These are phyloP conservation scores for Cercospora sp. DNA, from an alignment of 2,329 filamentous ascomycete species.

Conservation along the genomic window DNA sequence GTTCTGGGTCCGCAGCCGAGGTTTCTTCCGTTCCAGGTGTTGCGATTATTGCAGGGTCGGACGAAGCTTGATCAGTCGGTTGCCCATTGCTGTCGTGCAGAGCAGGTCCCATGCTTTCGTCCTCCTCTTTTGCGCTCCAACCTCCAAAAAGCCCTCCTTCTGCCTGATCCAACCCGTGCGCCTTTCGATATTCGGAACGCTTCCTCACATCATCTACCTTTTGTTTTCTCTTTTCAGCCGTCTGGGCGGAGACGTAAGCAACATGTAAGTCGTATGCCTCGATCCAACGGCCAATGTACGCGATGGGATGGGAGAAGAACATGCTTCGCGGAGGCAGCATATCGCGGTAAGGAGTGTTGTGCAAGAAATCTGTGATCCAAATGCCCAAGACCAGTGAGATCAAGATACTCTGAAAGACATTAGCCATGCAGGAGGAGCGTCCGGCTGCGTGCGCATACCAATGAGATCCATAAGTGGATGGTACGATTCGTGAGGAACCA, in stretches of 20 bases:
- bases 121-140: conserved; percentile 45
- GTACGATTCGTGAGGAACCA: conserved; percentile 77
- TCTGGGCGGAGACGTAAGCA: conserved; percentile 66
- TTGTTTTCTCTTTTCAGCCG: conserved; percentile 68
- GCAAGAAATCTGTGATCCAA: conserved; percentile 75
- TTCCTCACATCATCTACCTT: conserved; percentile 85
- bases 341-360: conserved; percentile 75
- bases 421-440: background rate
- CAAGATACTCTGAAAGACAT: conserved; percentile 60
- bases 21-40: conserved; percentile 30
- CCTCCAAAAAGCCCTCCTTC: conserved; percentile 50
- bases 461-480: conserved; percentile 79
- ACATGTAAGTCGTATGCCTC: conserved; percentile 77
- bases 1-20: conserved; percentile 33
- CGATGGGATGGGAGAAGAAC: conserved; percentile 68
- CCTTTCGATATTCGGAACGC: conserved; percentile 79
- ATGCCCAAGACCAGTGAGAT: conserved; percentile 68
- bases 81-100: conserved; percentile 42
- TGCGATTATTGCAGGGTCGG: conserved; percentile 3
- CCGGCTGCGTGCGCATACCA: conserved; percentile 55
- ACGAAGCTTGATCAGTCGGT: conserved; percentile 18
- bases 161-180: conserved; percentile 72
- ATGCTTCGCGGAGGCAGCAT: conserved; percentile 71
- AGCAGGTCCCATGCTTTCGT: conserved; percentile 38
- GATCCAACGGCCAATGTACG: conserved; percentile 63